A percentile compares a stretch with the other conserved stretches of the same genome.
Conservation (phyloP, 75 land plant species). For the Ceratopteris richardii region DNA sequence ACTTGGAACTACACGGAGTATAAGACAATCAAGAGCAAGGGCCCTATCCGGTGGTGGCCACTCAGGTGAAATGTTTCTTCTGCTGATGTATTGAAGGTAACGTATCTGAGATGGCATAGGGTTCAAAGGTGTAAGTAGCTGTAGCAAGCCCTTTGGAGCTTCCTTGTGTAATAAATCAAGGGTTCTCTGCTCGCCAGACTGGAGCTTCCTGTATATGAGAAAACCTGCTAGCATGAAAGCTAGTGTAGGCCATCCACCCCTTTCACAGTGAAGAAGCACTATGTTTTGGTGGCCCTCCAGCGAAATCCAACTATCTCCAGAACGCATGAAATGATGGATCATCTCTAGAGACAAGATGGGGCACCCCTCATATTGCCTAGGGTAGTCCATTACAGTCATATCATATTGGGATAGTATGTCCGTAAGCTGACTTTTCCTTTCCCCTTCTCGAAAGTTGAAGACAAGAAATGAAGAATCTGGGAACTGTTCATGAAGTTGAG, state of each 20-base stretch:
- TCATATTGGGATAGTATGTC: constrained; percentile 68
- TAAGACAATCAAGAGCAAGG: constrained; percentile 81
- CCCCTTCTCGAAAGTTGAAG: constrained; percentile 79
- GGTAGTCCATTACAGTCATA: constrained; percentile 98
- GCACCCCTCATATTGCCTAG: constrained; percentile 90
- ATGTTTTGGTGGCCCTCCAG: constrained; percentile 78
- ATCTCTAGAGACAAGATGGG: constrained; percentile 84
- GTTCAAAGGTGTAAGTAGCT: constrained; percentile 71
- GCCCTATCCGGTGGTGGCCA: constrained; percentile 96
- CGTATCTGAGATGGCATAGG: constrained; percentile 91
- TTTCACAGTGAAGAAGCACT: constrained; percentile 90
- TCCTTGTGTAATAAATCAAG: constrained; percentile 87
- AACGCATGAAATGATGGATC: constrained; percentile 91
- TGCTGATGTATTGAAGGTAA: constrained; percentile 83
- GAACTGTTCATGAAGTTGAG: constrained; percentile 59
- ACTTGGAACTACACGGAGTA: constrained; percentile 75
- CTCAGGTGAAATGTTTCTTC: constrained; percentile 76
- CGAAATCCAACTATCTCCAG: constrained; percentile 93
- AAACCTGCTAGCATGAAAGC: constrained; percentile 92
- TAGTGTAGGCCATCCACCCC: constrained; percentile 93
- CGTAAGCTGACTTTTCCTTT: constrained; percentile 51
- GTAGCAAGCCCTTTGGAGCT: constrained; percentile 86
- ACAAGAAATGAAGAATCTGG: constrained; percentile 87
- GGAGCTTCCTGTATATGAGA: constrained; percentile 73
- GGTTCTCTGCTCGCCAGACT: constrained; percentile 81